Evolutionary conservation across 345 rosid genomes (phyloP), one percentile per base, ranked within the genome.

Genomic region (Stellera chamaejasme): DNA sequence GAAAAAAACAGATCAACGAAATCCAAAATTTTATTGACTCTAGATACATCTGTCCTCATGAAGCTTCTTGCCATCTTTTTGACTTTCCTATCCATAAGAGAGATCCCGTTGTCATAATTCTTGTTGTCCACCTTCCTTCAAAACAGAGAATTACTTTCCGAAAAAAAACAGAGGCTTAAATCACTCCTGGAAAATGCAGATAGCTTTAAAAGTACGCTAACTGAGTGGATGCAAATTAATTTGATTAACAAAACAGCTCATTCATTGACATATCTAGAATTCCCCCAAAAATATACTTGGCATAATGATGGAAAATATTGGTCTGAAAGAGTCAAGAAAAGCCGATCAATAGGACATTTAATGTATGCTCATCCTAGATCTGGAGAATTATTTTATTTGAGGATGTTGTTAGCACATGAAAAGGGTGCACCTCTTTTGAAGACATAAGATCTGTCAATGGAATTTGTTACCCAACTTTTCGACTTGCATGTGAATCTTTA

Each of bases 211-310:
- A 36, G 44, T 0, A 52, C 28, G 43, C 45, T 68, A 8, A 51
- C 25, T 6, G 15, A 45, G n/a, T 62, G 64, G 63, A 44, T 68
- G 59, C 16, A 13, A 13, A n/a, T 16, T 0, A 61, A 56, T 45
- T 10, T 12, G 0, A 9, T 0, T 14, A 13, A 7, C 19, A 4
- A 7, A 5, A 36, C 44, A 11, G 58, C 54, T 3, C 12, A 57
- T 6, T 4, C 27, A 8, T 19, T 55, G 1, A 54, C 48, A 0
- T 67, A 61, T 44, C 10, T 6, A 6, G 57, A 67, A 11, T 67
- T 67, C 26, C 58, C 66, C 8, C 39, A 23, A 1, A n/a, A 54
- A 13, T 54, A 23, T 36, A 45, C 39, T 4, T 41, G 46, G 45
- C 9, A 14, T 41, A 3, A 1, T 13, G 9, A 12, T 13, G 12